Evolutionary conservation across 1,284 basidiomycete species (phyloP), one percentile per base, ranked within the genome.

Genomic region (Cryptococcus sp.): DNA sequence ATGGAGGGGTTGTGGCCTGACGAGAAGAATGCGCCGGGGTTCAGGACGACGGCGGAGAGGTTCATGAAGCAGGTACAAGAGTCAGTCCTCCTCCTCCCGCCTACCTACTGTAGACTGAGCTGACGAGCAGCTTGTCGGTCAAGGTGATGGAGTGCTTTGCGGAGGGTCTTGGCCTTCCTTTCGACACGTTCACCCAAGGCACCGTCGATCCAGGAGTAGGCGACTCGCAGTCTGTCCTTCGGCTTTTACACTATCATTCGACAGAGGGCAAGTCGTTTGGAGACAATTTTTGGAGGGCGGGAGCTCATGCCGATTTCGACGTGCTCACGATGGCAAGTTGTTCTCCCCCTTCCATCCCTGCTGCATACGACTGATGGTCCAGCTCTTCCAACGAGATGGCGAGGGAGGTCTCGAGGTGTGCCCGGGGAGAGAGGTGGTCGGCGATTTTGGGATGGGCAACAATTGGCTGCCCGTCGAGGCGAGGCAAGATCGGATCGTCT

Each of bases 371-470:
- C 11, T 16, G 19, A 11, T 35, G 14, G 5, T 18, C 5, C 40
- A 60, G 59, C 55, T 65, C 14, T 65, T 65, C 57, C 63, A 65
- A 47, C 53, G 58, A n/a, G 48, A 59, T 22, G 59, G 59, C 9
- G 63, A 65, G 45, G 63, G 61, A 12, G 63, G 63, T 2, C 56
- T 65, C 28, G 63, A 65, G 49, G 61, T 65, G 4, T 65, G 63
- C 31, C 63, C 63, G 12, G 63, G 63, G 19, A 53, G 63, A 33
- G 53, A 58, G 39, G 62, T 65, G 33, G 62, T 65, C 18, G 62
- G 60, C 31, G 62, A 65, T 42, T 65, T 61, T 40, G 62, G 62
- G 4, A 60, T 65, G 60, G 62, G 62, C 18, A 39, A 52, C 11
- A 45, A 22, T 4, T 65, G 62, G 62, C 24, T 59, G 9, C 62